Evolutionary conservation across 352 stramenopile genomes (phyloP).

Genomic region (Globisporangium parvum): DNA sequence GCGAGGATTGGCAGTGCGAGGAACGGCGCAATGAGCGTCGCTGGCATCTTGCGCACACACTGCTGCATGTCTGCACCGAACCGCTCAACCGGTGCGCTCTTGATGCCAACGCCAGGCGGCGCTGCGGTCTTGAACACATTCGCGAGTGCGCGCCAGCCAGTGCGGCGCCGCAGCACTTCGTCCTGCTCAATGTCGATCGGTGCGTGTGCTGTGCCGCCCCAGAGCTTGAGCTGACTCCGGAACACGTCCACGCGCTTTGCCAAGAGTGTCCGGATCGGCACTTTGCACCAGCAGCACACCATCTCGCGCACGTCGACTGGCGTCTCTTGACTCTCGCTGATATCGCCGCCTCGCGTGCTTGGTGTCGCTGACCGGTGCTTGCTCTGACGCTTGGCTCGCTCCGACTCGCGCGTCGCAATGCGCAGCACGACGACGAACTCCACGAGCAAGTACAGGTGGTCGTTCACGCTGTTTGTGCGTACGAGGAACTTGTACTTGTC

Average conservation of each 20-base stretch:
- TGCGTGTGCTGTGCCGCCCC: slow-evolving; percentile 53
- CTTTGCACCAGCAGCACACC: slow-evolving; percentile 77
- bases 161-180: slow-evolving; percentile 58
- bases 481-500: slow-evolving; percentile 83
- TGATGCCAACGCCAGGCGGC: slow-evolving; percentile 53
- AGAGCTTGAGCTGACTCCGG: slow-evolving; percentile 50
- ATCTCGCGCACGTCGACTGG: slow-evolving; percentile 41
- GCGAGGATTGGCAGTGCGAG: slow-evolving; percentile 54
- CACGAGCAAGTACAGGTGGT: slow-evolving; percentile 57
- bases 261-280: slow-evolving; percentile 50
- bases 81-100: slow-evolving; percentile 47
- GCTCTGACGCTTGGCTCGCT: slow-evolving; percentile 7
- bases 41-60: slow-evolving; percentile 51
- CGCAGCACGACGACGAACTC: slow-evolving; percentile 71
- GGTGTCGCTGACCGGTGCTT: neutral
- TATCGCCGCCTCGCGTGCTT: neutral
- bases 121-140: slow-evolving; percentile 57
- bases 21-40: slow-evolving; percentile 63
- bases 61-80: slow-evolving; percentile 44
- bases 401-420: slow-evolving; percentile 17
- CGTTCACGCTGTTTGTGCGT: slow-evolving; percentile 62
- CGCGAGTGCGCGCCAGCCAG: slow-evolving; percentile 62
- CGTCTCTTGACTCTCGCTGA: slow-evolving; percentile 7
- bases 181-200: slow-evolving; percentile 72
- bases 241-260: slow-evolving; percentile 38